phyloP scores from a whole-genome alignment of 768 basidiomycete genomes.

The Pisolithus orientalis region DNA sequence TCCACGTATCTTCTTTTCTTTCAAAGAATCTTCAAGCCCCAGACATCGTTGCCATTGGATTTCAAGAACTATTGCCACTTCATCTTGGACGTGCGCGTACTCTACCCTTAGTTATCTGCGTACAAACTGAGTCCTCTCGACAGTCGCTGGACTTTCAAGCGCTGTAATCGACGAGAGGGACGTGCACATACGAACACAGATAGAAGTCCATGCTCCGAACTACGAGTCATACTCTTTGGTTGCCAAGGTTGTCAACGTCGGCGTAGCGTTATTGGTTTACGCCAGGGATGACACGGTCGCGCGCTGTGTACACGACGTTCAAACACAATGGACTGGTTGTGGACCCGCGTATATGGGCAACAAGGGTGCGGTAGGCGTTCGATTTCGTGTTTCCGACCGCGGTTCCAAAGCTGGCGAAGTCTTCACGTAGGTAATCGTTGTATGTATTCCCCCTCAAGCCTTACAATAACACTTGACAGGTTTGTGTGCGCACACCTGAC shows the following conservation, averaged over 20 bases:
- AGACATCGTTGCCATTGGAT: conserved; percentile 85
- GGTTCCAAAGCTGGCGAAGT: conserved; percentile 61
- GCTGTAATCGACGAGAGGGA: conserved; percentile 63
- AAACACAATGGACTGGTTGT: conserved; percentile 71
- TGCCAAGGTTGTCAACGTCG: conserved; percentile 76
- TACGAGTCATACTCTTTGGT: conserved; percentile 74
- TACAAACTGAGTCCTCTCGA: conserved; percentile 2
- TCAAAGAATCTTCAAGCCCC: conserved; percentile 60
- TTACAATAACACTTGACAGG: conserved; percentile 32
- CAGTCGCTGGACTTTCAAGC: conserved; percentile 76
- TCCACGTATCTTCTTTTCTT: conserved; percentile 70
- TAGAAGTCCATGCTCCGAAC: conserved; percentile 64
- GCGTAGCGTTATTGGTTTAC: conserved; percentile 84
- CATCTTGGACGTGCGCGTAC: conserved; percentile 73
- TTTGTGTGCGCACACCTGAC: conserved; percentile 93
- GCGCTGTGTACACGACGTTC: conserved; percentile 53
- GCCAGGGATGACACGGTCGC: conserved; percentile 65
- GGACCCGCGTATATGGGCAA: conserved; percentile 82
- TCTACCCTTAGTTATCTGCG: conserved; percentile 3
- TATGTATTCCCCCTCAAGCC: background rate
- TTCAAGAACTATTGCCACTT: conserved; percentile 89
- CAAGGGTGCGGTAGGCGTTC: conserved; percentile 88
- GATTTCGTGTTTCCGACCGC: conserved; percentile 63
- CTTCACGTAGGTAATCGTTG: conserved; percentile 62
- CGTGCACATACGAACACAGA: conserved; percentile 66